Evolutionary conservation across 2,329 filamentous ascomycete genomes (phyloP).

Genomic region (Pseudogymnoascus sp.): DNA sequence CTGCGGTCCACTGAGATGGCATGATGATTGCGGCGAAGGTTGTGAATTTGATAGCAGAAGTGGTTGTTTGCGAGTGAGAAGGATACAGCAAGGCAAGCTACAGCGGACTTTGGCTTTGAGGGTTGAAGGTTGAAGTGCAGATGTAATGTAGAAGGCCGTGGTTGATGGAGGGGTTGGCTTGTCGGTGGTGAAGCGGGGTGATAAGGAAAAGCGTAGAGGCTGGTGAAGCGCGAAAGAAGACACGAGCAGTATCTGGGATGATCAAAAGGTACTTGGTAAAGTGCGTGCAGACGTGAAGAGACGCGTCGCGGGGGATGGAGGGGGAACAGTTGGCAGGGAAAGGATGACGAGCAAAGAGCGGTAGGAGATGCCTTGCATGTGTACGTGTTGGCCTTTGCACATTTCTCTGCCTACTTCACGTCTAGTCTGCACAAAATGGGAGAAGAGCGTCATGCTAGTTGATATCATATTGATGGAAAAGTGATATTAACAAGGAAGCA

Average conservation of each 20-base stretch:
- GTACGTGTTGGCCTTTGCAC: neutral
- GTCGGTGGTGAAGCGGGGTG: neutral
- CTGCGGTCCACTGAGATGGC: slow-evolving; percentile 20
- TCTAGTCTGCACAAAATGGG: neutral
- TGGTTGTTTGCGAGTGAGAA: neutral
- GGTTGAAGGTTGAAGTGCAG: neutral
- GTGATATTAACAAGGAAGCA: neutral
- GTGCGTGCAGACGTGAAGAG: neutral
- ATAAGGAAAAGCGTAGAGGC: neutral
- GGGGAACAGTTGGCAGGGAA: neutral
- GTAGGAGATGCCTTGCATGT: neutral
- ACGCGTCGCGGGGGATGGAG: neutral
- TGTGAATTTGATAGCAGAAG: neutral
- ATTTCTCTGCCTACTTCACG: neutral
- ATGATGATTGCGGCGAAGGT: slow-evolving; percentile 12
- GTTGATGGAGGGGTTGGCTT: neutral
- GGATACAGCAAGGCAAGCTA: neutral
- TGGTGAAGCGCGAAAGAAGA: neutral
- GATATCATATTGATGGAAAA: neutral
- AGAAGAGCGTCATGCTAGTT: neutral
- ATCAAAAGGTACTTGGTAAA: neutral
- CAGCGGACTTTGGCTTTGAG: neutral
- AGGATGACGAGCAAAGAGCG: neutral
- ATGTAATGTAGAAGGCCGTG: neutral
- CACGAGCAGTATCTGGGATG: neutral